Evolutionary conservation across 208 protist genomes (phyloP).

Genomic region (Trypanosoma congolense): DNA sequence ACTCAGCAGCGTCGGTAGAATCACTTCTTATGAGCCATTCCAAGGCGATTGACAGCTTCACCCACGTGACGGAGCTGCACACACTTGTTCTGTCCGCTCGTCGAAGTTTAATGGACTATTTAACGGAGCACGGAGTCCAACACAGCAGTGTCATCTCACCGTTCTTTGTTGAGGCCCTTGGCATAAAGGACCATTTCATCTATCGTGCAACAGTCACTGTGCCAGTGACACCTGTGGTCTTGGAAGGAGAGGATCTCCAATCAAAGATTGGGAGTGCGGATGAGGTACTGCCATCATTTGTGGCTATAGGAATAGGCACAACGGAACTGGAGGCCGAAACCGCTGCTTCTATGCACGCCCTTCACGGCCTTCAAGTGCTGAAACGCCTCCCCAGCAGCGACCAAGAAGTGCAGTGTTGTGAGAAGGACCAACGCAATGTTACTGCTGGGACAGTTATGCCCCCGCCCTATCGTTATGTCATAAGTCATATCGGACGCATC

Average conservation of each 20-base stretch:
- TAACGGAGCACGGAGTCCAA: conserved; percentile 14
- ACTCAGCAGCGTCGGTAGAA: conserved; percentile 30
- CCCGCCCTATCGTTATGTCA: conserved; percentile 21
- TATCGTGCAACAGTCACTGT: conserved; percentile 77
- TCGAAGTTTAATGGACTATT: conserved; percentile 45
- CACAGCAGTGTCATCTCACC: conserved; percentile 8
- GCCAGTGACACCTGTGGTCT: conserved; percentile 24
- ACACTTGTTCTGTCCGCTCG: conserved; percentile 31
- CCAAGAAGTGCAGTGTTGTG: not conserved
- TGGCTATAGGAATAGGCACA: conserved; percentile 69
- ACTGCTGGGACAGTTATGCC: conserved; percentile 5
- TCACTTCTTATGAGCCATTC: conserved; percentile 57
- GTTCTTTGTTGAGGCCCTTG: conserved; percentile 67
- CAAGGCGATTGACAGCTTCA: conserved; percentile 33
- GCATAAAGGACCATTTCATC: conserved; percentile 40
- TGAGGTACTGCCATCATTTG: conserved; percentile 30
- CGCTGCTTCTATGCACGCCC: conserved; percentile 72
- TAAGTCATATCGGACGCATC: conserved; percentile 43
- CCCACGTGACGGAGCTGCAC: conserved; percentile 26
- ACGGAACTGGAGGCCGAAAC: conserved; percentile 43
- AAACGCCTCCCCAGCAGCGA: conserved; percentile 23
- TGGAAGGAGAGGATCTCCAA: not conserved
- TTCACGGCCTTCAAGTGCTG: conserved; percentile 41
- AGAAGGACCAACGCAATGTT: conserved; percentile 10
- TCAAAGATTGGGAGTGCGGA: not conserved